Evolutionary conservation across 108 stramenopile species (phyloP).

Genomic region (Schizochytrium sp.): DNA sequence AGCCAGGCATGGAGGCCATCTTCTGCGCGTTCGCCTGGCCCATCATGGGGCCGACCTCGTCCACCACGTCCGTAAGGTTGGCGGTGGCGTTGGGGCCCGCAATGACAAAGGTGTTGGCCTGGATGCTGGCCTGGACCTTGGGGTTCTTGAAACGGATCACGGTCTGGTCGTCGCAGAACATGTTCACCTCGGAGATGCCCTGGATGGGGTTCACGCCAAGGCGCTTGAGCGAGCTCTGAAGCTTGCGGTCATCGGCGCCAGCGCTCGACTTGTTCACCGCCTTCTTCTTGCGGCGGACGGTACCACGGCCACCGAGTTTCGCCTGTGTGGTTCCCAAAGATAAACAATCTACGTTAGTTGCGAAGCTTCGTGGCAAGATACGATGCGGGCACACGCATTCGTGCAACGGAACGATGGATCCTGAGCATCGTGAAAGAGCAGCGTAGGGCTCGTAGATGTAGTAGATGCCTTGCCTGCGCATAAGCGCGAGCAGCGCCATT

Average conservation of each 20-base stretch:
- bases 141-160: slow-evolving; percentile 85
- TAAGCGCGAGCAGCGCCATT: no score
- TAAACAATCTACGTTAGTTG: background rate
- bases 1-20: slow-evolving; percentile 37
- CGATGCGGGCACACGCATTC: background rate
- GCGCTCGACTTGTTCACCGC: slow-evolving; percentile 63
- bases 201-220: slow-evolving; percentile 92
- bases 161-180: slow-evolving; percentile 94
- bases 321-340: slow-evolving; percentile 12
- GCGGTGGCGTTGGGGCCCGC: slow-evolving; percentile 81
- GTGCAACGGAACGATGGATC: background rate
- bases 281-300: slow-evolving; percentile 88
- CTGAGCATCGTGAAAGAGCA: background rate
- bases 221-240: slow-evolving; percentile 79
- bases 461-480: no score
- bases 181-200: slow-evolving; percentile 94
- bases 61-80: slow-evolving; percentile 84
- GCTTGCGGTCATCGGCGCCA: slow-evolving; percentile 86
- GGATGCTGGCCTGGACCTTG: slow-evolving; percentile 88
- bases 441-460: no score
- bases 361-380: background rate
- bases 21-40: slow-evolving; percentile 62
- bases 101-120: slow-evolving; percentile 93
- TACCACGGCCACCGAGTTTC: slow-evolving; percentile 80
- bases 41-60: slow-evolving; percentile 52